Base-by-base conservation (phyloP, 1,284 basidiomycete genomes). In the Sanghuangporus weigelae region DNA sequence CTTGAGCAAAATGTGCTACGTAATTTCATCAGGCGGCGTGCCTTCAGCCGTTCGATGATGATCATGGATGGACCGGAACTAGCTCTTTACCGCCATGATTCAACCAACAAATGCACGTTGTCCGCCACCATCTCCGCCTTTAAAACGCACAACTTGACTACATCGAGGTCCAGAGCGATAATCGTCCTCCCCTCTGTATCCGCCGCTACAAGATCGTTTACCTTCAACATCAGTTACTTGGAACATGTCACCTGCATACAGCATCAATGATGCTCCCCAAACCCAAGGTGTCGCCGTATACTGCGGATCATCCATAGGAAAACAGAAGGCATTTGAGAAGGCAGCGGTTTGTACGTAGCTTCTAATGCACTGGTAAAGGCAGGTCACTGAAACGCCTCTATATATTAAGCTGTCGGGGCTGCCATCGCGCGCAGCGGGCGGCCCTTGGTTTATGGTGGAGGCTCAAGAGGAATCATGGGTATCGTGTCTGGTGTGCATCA, bases 381-480 rank as follows among this genome's bases (percentile, higher is more conserved):
- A 55, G 60, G 38, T 31, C 10, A 59, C 59, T 56, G 16, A 59
- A 51, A 35, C 11, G 16, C 35, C 14, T 48, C 57, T 66, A 12
- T 35, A 61, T 54, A 31, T 38, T 38, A 73, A 87, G 89, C 91
- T 31, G 73, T 97, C 12, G 95, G 92, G 46, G 74, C 77, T 57
- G 89, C 93, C 0, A 78, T 96, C 26, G 93, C 87, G 1, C 75
- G 74, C 31, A 75, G 82, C n/a, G 77, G 81, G 4, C 80, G 87
- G 12, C 83, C 86, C 3, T 79, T 97, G 31, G 83, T 97, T 1
- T 97, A 97, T 72, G 95, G 95, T 4, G 95, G 95, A 16, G 95
- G 93, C 0, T 81, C 82, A 11, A 80, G 81, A 38, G 95, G 95
- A 0, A 81, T 96, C 68, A 97, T 97, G 95, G 95, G 95, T 57